Conservation (phyloP, 2,329 filamentous ascomycete genomes). For the Trichophyton equinum region DNA sequence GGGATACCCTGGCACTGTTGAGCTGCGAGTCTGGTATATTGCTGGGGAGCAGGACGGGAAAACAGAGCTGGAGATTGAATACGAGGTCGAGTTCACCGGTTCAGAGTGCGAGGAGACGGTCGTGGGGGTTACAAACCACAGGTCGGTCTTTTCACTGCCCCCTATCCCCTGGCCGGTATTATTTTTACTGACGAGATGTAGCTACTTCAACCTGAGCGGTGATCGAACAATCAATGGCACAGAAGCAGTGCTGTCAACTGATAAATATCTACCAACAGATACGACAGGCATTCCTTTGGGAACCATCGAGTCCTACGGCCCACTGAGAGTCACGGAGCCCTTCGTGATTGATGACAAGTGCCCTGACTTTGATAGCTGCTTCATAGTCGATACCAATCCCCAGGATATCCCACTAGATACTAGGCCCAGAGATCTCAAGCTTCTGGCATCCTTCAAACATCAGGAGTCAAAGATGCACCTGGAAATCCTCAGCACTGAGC, state of each 20-base stretch:
- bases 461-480: slow-evolving; percentile 64
- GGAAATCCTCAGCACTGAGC: slow-evolving; percentile 82
- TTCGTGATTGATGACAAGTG: slow-evolving; percentile 61
- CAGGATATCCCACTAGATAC: slow-evolving; percentile 53
- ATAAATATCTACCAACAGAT: slow-evolving; percentile 62
- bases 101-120: slow-evolving; percentile 74
- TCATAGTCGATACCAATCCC: slow-evolving; percentile 58
- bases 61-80: slow-evolving; percentile 70
- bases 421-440: slow-evolving; percentile 48
- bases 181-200: slow-evolving; percentile 18
- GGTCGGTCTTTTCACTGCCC: slow-evolving; percentile 37
- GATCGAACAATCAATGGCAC: slow-evolving; percentile 50
- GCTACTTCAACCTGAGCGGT: slow-evolving; percentile 55
- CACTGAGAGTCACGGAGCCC: slow-evolving; percentile 50
- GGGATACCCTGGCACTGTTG: slow-evolving; percentile 76
- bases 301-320: slow-evolving; percentile 50
- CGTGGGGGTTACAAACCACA: slow-evolving; percentile 92
- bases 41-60: slow-evolving; percentile 57
- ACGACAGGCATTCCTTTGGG: slow-evolving; percentile 60
- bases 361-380: slow-evolving; percentile 82
- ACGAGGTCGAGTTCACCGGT: slow-evolving; percentile 68
- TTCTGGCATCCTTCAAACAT: slow-evolving; percentile 61
- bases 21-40: slow-evolving; percentile 66
- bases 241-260: slow-evolving; percentile 45
- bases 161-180: no score